Percentiles rank a stretch among this genome's conserved stretches.
These are phyloP conservation scores for Verticillium albo-atrum DNA, from an alignment of 2,329 filamentous ascomycete species.

Conservation along the genomic window DNA sequence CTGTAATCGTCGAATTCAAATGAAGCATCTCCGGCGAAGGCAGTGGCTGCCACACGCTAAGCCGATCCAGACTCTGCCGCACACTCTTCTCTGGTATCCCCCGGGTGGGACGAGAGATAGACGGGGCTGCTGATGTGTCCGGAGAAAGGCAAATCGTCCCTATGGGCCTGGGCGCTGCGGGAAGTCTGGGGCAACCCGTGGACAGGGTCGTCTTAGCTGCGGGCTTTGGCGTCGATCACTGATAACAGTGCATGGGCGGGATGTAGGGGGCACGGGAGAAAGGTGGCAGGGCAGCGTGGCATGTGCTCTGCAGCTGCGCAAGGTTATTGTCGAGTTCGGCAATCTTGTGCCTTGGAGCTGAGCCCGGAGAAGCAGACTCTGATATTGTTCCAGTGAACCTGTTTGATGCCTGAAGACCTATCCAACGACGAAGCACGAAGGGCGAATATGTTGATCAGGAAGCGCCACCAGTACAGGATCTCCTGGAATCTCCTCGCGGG, in stretches of 20 bases:
- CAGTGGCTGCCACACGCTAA: neutral
- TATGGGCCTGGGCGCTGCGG: neutral
- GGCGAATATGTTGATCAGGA: neutral
- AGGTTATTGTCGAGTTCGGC: neutral
- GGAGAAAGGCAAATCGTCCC: conserved; percentile 1
- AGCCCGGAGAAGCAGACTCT: neutral
- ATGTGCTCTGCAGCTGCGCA: neutral
- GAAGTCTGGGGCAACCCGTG: neutral
- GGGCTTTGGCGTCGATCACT: neutral
- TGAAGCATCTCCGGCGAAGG: conserved; percentile 2
- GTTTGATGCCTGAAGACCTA: neutral
- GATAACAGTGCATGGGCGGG: neutral
- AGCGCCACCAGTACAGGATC: neutral
- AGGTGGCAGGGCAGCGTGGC: neutral
- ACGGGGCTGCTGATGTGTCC: neutral
- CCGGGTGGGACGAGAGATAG: conserved; percentile 2
- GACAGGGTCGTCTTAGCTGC: neutral
- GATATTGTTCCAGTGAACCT: neutral
- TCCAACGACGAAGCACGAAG: neutral
- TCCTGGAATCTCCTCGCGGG: neutral
- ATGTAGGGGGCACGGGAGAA: neutral
- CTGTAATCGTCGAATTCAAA: neutral
- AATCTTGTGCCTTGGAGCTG: neutral
- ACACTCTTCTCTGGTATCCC: neutral
- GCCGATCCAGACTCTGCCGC: neutral